phyloP scores from a whole-genome alignment of 2,329 filamentous ascomycete species.

The Akanthomyces dipterigenus region DNA sequence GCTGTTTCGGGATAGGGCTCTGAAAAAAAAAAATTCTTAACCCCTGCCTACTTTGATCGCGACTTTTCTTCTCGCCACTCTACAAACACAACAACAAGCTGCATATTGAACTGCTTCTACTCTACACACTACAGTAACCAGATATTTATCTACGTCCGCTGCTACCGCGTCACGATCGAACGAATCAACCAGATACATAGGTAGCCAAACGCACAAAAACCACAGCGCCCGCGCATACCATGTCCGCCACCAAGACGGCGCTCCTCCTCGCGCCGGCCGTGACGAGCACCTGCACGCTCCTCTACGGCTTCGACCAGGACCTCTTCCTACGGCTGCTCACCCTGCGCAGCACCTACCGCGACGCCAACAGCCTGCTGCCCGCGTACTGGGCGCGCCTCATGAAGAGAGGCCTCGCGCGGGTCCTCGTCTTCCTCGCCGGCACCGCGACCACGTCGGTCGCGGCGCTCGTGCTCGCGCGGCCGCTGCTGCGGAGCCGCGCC shows the following conservation, averaged over 20 bases:
- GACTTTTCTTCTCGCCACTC: too few species aligned
- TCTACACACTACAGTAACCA: too few species aligned
- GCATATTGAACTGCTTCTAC: too few species aligned
- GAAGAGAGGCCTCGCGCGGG: slow-evolving; percentile 25
- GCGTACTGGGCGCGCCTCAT: slow-evolving; percentile 38
- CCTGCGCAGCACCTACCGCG: slow-evolving; percentile 20
- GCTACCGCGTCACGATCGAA: background rate
- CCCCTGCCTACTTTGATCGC: too few species aligned
- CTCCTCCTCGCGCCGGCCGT: slow-evolving; percentile 39
- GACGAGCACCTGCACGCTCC: slow-evolving; percentile 39
- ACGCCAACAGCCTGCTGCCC: slow-evolving; percentile 32
- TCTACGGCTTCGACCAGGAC: slow-evolving; percentile 38
- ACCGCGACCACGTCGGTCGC: slow-evolving; percentile 27
- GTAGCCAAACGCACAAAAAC: too few species aligned
- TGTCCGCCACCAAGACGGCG: slow-evolving; percentile 14
- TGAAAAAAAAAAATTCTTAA: background rate
- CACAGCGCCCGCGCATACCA: background rate
- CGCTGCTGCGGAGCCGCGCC: slow-evolving; percentile 19
- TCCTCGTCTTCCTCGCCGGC: slow-evolving; percentile 27
- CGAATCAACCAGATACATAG: too few species aligned
- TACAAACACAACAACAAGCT: too few species aligned
- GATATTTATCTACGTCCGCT: too few species aligned
- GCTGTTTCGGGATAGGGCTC: background rate
- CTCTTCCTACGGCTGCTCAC: slow-evolving; percentile 34
- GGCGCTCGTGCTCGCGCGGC: slow-evolving; percentile 19